These are phyloP conservation scores for Colletotrichum theobromicola DNA, from an alignment of 2,329 filamentous ascomycete genomes.

Conservation along the genomic window DNA sequence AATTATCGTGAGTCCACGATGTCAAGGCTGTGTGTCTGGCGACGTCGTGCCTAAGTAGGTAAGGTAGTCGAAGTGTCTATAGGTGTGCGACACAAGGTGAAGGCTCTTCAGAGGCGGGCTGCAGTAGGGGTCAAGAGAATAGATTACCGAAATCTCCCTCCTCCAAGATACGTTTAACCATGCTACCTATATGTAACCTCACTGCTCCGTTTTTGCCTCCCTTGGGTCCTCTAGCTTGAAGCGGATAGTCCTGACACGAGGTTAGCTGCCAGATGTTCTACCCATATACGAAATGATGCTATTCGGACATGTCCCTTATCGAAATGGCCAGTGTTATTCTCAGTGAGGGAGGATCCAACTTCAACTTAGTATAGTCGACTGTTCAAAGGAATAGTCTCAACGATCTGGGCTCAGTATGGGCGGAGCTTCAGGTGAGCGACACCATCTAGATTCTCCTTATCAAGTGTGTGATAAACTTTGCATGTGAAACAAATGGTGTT, in stretches of 20 bases:
- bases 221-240: too few species aligned
- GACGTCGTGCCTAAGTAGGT: background rate
- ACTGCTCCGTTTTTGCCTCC: too few species aligned
- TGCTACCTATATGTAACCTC: too few species aligned
- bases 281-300: rapidly evolving
- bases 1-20: background rate
- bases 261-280: background rate
- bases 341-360: background rate
- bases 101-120: too few species aligned
- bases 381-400: background rate
- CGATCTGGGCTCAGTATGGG: background rate
- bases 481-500: background rate
- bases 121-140: too few species aligned
- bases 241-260: too few species aligned
- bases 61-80: too few species aligned
- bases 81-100: too few species aligned
- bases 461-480: background rate
- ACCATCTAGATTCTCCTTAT: rapidly evolving
- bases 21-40: background rate
- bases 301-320: background rate
- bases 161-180: too few species aligned
- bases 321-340: background rate
- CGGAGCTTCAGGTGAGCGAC: background rate
- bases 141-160: too few species aligned
- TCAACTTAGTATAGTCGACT: rapidly evolving